Percentiles rank a stretch among this genome's conserved stretches.
Conservation (phyloP, 139 green algal species). For the Chara braunii region DNA sequence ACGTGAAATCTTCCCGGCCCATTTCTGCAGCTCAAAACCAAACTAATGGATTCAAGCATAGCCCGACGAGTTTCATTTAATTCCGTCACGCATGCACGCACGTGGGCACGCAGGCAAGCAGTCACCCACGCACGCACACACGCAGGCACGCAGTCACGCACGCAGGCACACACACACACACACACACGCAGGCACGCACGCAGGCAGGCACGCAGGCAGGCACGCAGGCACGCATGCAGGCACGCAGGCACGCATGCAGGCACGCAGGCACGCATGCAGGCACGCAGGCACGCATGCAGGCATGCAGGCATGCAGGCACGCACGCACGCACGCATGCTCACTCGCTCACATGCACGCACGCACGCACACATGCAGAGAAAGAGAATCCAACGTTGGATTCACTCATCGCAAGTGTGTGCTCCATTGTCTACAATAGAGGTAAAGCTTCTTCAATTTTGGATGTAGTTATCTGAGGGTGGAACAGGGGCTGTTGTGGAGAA, state of each 20-base stretch:
- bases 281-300: conserved; percentile 9
- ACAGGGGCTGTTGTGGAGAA: too few species aligned
- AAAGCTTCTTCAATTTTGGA: too few species aligned
- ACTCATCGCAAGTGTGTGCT: too few species aligned
- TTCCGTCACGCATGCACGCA: background rate
- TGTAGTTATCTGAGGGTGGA: too few species aligned
- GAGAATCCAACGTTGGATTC: too few species aligned
- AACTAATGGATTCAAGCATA: too few species aligned
- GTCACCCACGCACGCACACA: conserved; percentile 11
- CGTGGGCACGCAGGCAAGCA: background rate
- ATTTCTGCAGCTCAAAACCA: too few species aligned
- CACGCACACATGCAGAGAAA: too few species aligned
- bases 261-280: conserved; percentile 6
- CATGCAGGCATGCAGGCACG: conserved; percentile 6
- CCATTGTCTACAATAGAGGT: too few species aligned
- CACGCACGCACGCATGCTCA: conserved; percentile 1
- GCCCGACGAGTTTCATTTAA: too few species aligned
- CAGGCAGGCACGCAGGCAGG: background rate
- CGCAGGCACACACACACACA: conserved; percentile 7
- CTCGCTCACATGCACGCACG: background rate
- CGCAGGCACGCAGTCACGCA: conserved; percentile 1
- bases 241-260: conserved; percentile 5
- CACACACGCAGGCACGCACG: background rate
- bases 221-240: conserved; percentile 1
- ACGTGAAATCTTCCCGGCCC: too few species aligned